These are phyloP conservation scores for Colletotrichum lupini DNA, from an alignment of 2,329 filamentous ascomycete genomes.

Conservation along the genomic window DNA sequence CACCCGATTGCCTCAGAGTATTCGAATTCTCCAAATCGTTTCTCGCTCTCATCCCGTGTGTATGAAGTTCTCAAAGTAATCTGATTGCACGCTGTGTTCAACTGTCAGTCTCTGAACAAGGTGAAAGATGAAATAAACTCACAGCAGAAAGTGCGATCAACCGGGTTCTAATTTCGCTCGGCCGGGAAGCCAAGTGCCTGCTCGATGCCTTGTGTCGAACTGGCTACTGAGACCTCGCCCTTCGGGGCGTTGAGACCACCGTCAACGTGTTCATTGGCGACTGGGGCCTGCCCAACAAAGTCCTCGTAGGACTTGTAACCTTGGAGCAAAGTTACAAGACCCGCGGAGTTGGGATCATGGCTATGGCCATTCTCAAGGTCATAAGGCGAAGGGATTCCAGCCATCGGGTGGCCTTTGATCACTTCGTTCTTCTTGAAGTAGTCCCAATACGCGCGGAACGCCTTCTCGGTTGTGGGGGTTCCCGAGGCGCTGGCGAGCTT, in stretches of 20 bases:
- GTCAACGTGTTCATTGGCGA: neutral
- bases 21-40: neutral
- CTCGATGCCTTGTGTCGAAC: neutral
- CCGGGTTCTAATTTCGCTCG: neutral
- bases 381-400: neutral
- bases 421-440: neutral
- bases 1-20: neutral
- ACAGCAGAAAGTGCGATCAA: neutral
- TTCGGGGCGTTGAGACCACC: neutral
- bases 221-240: neutral
- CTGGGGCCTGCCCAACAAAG: neutral
- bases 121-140: neutral
- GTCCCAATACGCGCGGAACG: neutral
- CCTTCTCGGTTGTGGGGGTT: neutral
- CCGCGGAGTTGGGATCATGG: neutral
- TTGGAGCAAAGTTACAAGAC: neutral
- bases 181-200: neutral
- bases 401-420: neutral
- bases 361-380: neutral
- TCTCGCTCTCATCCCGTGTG: neutral
- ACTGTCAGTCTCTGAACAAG: neutral
- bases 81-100: rapidly evolving
- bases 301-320: neutral
- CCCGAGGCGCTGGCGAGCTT: neutral
- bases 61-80: neutral